A percentile compares a stretch with the other conserved stretches of the same genome.
phyloP scores from a whole-genome alignment of 192 early-diverging fungal genomes.

The Piromyces finnis region DNA sequence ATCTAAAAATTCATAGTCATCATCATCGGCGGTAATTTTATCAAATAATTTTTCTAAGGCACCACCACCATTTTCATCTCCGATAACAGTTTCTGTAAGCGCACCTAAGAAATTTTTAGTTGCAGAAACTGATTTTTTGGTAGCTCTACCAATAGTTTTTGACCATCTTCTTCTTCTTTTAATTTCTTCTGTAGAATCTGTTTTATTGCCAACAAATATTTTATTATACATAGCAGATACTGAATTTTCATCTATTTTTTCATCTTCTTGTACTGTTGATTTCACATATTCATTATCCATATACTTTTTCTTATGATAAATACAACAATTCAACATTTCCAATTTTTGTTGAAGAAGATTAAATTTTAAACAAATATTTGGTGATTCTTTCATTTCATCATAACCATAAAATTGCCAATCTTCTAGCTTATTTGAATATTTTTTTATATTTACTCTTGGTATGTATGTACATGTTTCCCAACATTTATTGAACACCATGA shows the following conservation, averaged over 20 bases:
- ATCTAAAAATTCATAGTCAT: neutral
- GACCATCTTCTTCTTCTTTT: neutral
- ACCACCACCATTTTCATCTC: neutral
- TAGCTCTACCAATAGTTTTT: constrained; percentile 2
- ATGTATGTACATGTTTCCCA: neutral
- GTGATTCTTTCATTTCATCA: neutral
- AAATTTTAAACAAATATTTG: constrained; percentile 44
- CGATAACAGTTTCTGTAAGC: neutral
- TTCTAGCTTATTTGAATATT: neutral
- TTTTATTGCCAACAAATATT: neutral
- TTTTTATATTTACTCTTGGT: neutral
- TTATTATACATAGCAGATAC: constrained; percentile 1
- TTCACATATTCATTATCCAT: constrained; percentile 1
- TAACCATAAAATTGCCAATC: neutral
- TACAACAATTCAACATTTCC: constrained; percentile 67
- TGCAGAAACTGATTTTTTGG: neutral
- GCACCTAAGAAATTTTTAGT: neutral
- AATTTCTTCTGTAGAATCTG: neutral
- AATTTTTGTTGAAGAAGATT: constrained; percentile 54
- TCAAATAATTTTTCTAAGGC: neutral
- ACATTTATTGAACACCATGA: neutral
- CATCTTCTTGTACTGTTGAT: constrained; percentile 4
- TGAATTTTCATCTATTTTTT: constrained; percentile 2
- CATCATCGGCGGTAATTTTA: neutral
- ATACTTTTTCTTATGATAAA: constrained; percentile 17